A percentile compares a stretch with the other conserved stretches of the same genome.
Evolutionary conservation across 805 yeast genomes (phyloP).

Genomic region (Kodamaea restingae): DNA sequence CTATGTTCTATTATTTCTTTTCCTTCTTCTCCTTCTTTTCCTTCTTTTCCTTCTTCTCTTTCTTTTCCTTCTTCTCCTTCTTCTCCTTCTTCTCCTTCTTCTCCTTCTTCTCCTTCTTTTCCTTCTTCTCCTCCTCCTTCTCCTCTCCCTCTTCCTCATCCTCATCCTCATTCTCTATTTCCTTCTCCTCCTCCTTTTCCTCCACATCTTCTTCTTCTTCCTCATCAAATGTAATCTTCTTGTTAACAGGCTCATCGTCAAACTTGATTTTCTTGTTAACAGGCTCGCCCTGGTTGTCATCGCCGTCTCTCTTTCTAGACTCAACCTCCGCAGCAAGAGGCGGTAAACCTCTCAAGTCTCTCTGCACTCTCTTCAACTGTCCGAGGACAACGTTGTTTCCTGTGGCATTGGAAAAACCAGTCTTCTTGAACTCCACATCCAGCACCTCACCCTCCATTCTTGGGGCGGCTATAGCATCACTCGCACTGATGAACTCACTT

Average conservation of each 20-base stretch:
- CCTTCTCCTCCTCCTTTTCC: slow-evolving; percentile 9
- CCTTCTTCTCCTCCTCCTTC: slow-evolving; percentile 19
- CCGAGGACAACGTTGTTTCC: slow-evolving; percentile 43
- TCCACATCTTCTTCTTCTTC: slow-evolving; percentile 12
- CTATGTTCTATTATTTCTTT: slow-evolving; percentile 25
- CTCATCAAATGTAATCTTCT: slow-evolving; percentile 11
- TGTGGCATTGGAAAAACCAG: slow-evolving; percentile 30
- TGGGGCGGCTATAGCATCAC: slow-evolving; percentile 33
- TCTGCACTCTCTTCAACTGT: slow-evolving; percentile 68
- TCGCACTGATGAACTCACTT: slow-evolving; percentile 38
- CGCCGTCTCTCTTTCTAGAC: slow-evolving; percentile 6
- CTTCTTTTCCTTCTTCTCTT: slow-evolving; percentile 14
- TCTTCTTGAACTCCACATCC: slow-evolving; percentile 19
- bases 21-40: slow-evolving; percentile 24
- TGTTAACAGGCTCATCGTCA: slow-evolving; percentile 8
- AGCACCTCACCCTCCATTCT: slow-evolving; percentile 22
- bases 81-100: slow-evolving; percentile 14
- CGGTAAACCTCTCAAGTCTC: slow-evolving; percentile 78
- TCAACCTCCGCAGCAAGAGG: slow-evolving; percentile 41
- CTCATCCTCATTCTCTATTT: slow-evolving; percentile 13
- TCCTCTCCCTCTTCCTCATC: slow-evolving; percentile 16
- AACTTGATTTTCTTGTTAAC: slow-evolving; percentile 16
- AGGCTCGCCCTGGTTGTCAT: slow-evolving; percentile 11
- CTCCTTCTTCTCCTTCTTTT: slow-evolving; percentile 10
- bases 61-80: background rate